Evolutionary conservation across 805 yeast genomes (phyloP), one percentile per base, ranked within the genome.

Genomic region (Cyberlindnera maclurae): DNA sequence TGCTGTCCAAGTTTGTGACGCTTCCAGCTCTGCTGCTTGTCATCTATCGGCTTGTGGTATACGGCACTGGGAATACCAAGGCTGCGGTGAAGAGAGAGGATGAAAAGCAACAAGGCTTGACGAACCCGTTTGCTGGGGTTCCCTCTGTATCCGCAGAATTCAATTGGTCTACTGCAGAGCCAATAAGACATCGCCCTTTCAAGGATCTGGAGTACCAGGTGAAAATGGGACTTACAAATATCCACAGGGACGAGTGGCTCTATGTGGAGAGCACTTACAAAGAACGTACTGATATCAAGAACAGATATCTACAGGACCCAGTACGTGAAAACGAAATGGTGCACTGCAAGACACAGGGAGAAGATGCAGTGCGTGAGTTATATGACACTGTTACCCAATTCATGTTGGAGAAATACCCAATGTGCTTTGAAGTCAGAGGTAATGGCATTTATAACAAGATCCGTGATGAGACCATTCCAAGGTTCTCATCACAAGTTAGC

Each of bases 231-330:
- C 64, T 79, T 34, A 57, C 65, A 41, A 61, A 65, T 47, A 48
- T 65, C 26, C 56, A 62, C 32, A 50, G 74, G 3, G 65, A 70
- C 33, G 77, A 78, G 26, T 71, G 78, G 70, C 60, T 82, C n/a
- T 58, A 72, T 26, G 50, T 82, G 4, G 89, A 82, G 41, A 60
- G 74, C 30, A 70, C 79, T 1, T 81, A 80, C 50, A 44, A 64
- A 29, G 57, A 64, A 3, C 55, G 63, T 26, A 68, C 73, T 6
- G 58, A 56, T n/a, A 47, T 67, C 29, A 60, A 72, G 33, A 47
- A 54, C 36, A 56, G 54, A 46, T 54, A 62, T 37, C 42, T 60
- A 38, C 46, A 49, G 20, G 51, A 57, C 17, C 56, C 54, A 26
- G 49, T 56, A n/a, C 51, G 62, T 24, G 16, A 20, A 15, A 6